Base-by-base conservation (phyloP, 2,329 filamentous ascomycete genomes). In the Aspergillus phoenicis region DNA sequence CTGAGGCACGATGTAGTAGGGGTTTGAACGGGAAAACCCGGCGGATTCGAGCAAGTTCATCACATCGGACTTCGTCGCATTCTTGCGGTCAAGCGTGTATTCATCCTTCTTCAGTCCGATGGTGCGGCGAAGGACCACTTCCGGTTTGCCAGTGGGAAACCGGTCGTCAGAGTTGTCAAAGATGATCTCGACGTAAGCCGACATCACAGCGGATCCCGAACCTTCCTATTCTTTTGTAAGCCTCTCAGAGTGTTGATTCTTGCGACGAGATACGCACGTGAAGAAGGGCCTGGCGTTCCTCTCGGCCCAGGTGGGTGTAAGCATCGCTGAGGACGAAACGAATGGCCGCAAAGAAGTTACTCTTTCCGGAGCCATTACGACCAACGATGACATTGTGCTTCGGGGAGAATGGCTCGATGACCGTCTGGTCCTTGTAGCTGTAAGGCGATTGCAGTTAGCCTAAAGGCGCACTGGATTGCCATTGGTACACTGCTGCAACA, bases 351-450 rank as follows among this genome's bases (percentile, higher is more conserved):
- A 99, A 99, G 86, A 99, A 99, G 81, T 99, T 99, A 78, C 93
- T 97, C 85, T 99, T 99, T 73, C 95, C 95, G 2, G 95, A 98
- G 68, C 95, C 95, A 88, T 99, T 99, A 82, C 95, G 94, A 68
- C 95, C 95, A 73, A 99, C 95, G 71, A 99, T 96, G 69, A 99
- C 93, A 82, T 99, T 99, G 72, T 94, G 95, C 72, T 96, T 96
- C 57, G 94, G 89, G 48, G 94, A 98, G 80, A 99, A 99, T 63
- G 94, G 94, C 76, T 99, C 95, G 76, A 98, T 97, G 76, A 97
- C 91, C 56, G 93, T 98, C 78, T 99, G 96, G 75, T 99, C 94
- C 84, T 99, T 99, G 87, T 99, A 99, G 85, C 93, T 97, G 71
- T 59, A 58, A 20, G 7, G 20, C 17, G 62, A 41, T 45, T 11